Evolutionary conservation across 1,284 basidiomycete genomes (phyloP).

Genomic region (Earliella scabrosa): DNA sequence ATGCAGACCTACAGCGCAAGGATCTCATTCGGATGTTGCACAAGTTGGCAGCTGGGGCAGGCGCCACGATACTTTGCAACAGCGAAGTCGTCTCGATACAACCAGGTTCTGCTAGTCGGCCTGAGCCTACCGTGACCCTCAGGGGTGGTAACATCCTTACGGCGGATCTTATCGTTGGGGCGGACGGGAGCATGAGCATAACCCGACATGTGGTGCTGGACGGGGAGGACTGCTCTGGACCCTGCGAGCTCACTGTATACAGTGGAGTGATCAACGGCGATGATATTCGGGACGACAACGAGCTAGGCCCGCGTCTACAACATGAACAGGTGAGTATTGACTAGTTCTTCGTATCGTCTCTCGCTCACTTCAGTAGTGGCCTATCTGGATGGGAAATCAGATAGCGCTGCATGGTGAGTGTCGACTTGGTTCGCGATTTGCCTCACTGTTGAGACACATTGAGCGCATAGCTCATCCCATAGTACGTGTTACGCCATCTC

Average conservation of each 20-base stretch:
- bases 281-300: conserved; percentile 25
- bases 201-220: conserved; percentile 34
- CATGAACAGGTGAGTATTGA: conserved; percentile 23
- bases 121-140: conserved; percentile 36
- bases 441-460: too few relatives aligned
- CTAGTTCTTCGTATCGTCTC: too few relatives aligned
- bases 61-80: conserved; percentile 45
- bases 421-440: too few relatives aligned
- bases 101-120: conserved; percentile 22
- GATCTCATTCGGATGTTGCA: conserved; percentile 50
- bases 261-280: conserved; percentile 20
- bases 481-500: too few relatives aligned
- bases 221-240: conserved; percentile 13
- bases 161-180: conserved; percentile 45
- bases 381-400: too few relatives aligned
- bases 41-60: conserved; percentile 43
- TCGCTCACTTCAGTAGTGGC: too few relatives aligned
- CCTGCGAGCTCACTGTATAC: conserved; percentile 22
- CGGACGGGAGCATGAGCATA: conserved; percentile 41
- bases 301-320: conserved; percentile 14
- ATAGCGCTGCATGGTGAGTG: too few relatives aligned
- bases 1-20: conserved; percentile 39
- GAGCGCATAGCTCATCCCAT: too few relatives aligned
- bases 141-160: conserved; percentile 41
- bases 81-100: conserved; percentile 38